Conservation (phyloP, 2,329 filamentous ascomycete species). For the Emmonsia crescens region DNA sequence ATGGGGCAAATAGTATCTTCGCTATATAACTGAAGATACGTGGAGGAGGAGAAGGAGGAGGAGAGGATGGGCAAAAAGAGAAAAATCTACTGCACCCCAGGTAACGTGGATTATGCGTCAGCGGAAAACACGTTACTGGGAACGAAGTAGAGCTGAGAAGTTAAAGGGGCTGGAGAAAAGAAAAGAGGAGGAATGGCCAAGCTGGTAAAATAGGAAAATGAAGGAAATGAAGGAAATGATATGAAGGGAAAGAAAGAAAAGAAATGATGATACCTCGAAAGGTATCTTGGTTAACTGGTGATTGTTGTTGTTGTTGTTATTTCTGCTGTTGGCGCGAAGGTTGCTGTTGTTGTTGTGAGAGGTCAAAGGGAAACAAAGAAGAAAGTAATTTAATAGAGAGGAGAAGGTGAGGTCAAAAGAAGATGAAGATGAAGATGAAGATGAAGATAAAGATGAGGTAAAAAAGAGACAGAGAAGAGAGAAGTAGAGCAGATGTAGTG, state of each 20-base stretch:
- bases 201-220: neutral
- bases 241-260: neutral
- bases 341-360: neutral
- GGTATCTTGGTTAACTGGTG: neutral
- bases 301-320: neutral
- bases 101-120: neutral
- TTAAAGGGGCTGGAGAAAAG: neutral
- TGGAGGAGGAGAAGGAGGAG: neutral
- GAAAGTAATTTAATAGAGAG: too few relatives aligned
- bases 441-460: neutral
- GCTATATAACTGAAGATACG: neutral
- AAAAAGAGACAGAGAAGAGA: neutral
- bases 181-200: neutral
- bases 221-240: neutral
- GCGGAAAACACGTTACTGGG: neutral
- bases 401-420: neutral
- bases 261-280: neutral
- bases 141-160: neutral
- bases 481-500: neutral
- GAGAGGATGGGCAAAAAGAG: too few relatives aligned
- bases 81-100: neutral
- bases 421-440: neutral
- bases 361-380: too few relatives aligned
- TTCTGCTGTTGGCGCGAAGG: neutral
- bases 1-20: too few relatives aligned